A percentile compares a stretch with the other conserved stretches of the same genome.
Conservation (phyloP, 306 rosid genomes). For the Rosa lucieae region DNA sequence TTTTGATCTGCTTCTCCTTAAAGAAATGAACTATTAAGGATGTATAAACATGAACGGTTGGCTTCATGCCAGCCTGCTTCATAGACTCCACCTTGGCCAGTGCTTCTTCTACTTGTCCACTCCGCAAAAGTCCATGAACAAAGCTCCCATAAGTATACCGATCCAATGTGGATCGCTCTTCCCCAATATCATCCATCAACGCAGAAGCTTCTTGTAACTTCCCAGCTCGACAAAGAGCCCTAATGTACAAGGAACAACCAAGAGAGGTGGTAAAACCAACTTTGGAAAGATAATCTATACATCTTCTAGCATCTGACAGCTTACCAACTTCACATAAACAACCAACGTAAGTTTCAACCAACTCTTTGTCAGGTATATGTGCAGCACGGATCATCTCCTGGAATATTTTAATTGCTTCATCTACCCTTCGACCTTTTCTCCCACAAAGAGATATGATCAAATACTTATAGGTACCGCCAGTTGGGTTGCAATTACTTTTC, state of each 20-base stretch:
- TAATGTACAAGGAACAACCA: slow-evolving; percentile 53
- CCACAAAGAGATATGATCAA: slow-evolving; percentile 68
- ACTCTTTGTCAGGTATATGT: slow-evolving; percentile 67
- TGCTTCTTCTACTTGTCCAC: slow-evolving; percentile 63
- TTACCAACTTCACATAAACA: slow-evolving; percentile 73
- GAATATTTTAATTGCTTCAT: slow-evolving; percentile 57
- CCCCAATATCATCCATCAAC: slow-evolving; percentile 43
- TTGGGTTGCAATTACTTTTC: slow-evolving; percentile 63
- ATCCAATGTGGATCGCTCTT: slow-evolving; percentile 45
- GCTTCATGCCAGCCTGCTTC: slow-evolving; percentile 60
- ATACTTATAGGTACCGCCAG: slow-evolving; percentile 71
- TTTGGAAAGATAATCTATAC: slow-evolving; percentile 56
- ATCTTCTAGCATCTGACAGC: slow-evolving; percentile 56
- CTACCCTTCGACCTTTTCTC: slow-evolving; percentile 76
- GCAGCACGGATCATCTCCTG: slow-evolving; percentile 60
- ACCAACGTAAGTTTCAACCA: slow-evolving; percentile 64
- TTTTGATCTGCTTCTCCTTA: slow-evolving; percentile 56
- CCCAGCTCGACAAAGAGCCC: slow-evolving; percentile 77
- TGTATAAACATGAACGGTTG: slow-evolving; percentile 75
- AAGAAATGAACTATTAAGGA: slow-evolving; percentile 69
- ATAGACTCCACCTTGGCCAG: slow-evolving; percentile 58
- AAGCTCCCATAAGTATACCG: slow-evolving; percentile 76
- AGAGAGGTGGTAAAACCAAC: slow-evolving; percentile 56
- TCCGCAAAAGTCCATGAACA: slow-evolving; percentile 67
- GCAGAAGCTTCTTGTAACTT: slow-evolving; percentile 69